A percentile compares a stretch with the other conserved stretches of the same genome.
phyloP scores from a whole-genome alignment of 345 rosid species.

The Citrus australasica region DNA sequence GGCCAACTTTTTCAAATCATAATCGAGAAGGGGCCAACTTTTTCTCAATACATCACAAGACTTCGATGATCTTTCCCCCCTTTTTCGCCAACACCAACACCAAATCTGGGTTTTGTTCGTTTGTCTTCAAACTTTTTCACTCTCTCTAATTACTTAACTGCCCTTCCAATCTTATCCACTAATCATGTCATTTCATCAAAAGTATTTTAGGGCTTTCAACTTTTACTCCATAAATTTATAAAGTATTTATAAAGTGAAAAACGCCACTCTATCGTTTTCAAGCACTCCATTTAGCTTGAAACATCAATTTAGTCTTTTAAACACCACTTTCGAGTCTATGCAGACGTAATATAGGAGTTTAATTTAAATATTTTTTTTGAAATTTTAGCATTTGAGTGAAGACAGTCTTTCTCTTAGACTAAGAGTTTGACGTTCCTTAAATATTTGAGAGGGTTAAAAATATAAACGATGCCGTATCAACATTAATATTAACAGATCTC shows the following conservation, averaged over 20 bases:
- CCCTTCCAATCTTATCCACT: constrained; percentile 16
- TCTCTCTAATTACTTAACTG: not conserved
- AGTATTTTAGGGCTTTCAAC: not conserved
- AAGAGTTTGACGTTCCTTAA: no score
- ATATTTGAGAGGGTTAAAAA: no score
- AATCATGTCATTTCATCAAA: not conserved
- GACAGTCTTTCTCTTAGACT: rapidly evolving
- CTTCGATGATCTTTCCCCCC: no score
- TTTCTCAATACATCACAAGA: not conserved
- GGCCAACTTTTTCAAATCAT: constrained; percentile 6
- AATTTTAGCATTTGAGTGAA: no score
- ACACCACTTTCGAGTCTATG: no score
- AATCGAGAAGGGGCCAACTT: not conserved
- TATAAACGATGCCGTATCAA: no score
- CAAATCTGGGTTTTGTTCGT: constrained; percentile 7
- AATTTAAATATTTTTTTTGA: no score
- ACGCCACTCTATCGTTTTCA: not conserved
- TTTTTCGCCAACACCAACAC: constrained; percentile 11
- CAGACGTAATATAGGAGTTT: no score
- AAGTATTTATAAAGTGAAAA: not conserved
- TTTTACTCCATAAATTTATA: not conserved
- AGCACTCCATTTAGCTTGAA: not conserved
- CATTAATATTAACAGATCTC: no score
- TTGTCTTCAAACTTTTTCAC: not conserved
- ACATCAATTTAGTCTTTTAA: no score